Base-by-base conservation (phyloP, 106 monocot species). In the Triglochin maritima region DNA sequence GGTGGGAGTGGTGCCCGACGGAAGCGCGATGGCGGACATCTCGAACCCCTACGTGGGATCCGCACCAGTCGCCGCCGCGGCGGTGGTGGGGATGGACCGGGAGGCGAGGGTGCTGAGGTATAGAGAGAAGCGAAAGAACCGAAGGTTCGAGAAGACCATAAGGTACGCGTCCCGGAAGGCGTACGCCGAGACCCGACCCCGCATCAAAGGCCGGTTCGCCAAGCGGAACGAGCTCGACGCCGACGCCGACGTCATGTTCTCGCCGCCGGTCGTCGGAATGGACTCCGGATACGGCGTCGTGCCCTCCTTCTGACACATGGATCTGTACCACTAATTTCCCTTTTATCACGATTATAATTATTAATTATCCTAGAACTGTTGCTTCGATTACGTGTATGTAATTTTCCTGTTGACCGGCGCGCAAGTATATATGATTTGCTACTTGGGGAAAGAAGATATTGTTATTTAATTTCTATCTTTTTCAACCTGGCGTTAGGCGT, bases 181-280 rank as follows among this genome's bases (percentile, higher is more conserved):
- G 4, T 75, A 82, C 63, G 86, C 86, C 1, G 86, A 87, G 74
- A 72, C 78, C 58, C 53, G 83, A 72, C 83, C 80, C 47, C 54
- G 86, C 72, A 74, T 87, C 56, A 87, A 87, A 63, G 86, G 86
- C 49, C 56, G 86, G 72, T 87, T 87, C 65, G 86, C 78, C 46
- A 87, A 83, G 78, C 43, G 82, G 53, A 47, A 70, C 50, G 79
- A 79, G 61, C 60, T 71, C 45, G 73, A 74, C n/a, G 45, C 47
- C 13, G 76, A 78, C 43, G 57, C 60, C 0, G 80, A 85, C 43
- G 72, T 78, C 7, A 29, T 29, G 29, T 29, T 29, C 29, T 29
- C 29, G 29, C 29, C 29, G 29, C 29, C 29, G 29, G 79, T 63
- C 47, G 59, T 13, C 51, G 11, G 7, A 44, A 7, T 29, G 44